Base-by-base conservation (phyloP, 352 stramenopile genomes). In the Globisporangium carolinianum region DNA sequence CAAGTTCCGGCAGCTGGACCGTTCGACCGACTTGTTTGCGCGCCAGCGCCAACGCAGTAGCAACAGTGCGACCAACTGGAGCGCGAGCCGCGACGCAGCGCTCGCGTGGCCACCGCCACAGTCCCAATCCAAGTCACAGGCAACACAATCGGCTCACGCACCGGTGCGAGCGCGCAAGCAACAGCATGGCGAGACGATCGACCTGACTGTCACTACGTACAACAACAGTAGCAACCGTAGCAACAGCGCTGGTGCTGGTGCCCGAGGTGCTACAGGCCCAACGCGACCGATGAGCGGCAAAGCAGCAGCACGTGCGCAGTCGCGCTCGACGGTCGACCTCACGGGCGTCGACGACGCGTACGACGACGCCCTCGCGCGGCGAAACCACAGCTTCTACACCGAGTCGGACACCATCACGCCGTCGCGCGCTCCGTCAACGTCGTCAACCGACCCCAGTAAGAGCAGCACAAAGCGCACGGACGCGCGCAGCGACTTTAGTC, bases 311-410 rank as follows among this genome's bases (percentile, higher is more conserved):
- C 69, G 71, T 58, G 72, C 73, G 42, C 75, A 89, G 68, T 63
- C 62, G 4, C 61, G 58, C 32, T 38, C 61, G 41, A 54, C 77
- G 4, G 67, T 85, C 32, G 79, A 86, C 67, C 59, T 83, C 7
- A 76, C 67, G 53, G 76, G 73, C 12, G 47, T 77, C 18, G 64
- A 68, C 4, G 63, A 78, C 65, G 69, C 57, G 6, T 68, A 81
- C 38, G 48, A 58, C 42, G 24, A 77, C 57, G 18, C 68, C 62
- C 38, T 73, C 38, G 68, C 75, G 38, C 76, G 83, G 61, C 86
- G 76, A 49, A 73, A 73, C 4, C 81, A 93, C 48, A 88, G 72
- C 15, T 93, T 93, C 37, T 93, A 91, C 47, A 72, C 69, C 6
- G 79, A 93, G 63, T 74, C 79, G 52, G 73, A 86, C 39, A 85